Base-by-base conservation (phyloP, 805 yeast species). In the Candida sithepensis region DNA sequence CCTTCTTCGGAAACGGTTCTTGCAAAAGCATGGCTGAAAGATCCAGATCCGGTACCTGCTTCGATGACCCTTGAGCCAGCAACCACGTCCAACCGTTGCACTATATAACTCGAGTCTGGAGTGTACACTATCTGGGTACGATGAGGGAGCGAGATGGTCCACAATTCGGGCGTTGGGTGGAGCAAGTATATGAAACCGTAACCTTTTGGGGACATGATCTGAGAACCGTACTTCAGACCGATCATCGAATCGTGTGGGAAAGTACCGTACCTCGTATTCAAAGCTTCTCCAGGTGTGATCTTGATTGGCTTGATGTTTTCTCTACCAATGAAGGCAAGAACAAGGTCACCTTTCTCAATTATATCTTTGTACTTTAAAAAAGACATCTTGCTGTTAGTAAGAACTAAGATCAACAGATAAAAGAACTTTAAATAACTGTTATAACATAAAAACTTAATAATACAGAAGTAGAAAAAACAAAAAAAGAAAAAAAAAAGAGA, bases 21-120 rank as follows among this genome's bases (percentile, higher is more conserved):
- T 1, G 96, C 85, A 64, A 94, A 80, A 0, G 96, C 84, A 68
- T 94, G 99, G 3, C 96, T 86, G 61, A 94, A 88, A 1, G 97
- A 89, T 0, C 95, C 99, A 6, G 96, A 87, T 0, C 99, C 99
- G 0, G 99, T 94, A 33, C 99, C 99, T 0, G 98, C 96, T 69
- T 94, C 99, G 41, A 94, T 84, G 12, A 94, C 95, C 49, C 80
- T 70, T 0, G 89, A 77, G 1, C 92, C 91, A 13, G 88, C 80
- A 18, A 79, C 72, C 46, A 94, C 82, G 40, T 81, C 77, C 52
- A 94, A 70, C 58, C 96, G 71, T 64, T 92, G 96, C 52, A 88
- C 78, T 46, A 94, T 90, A 59, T 88, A 94, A 24, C 96, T 81
- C 2, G 97, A 86, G 65, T 94, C 99, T 9, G 96, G 96, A 0